Evolutionary conservation across 306 rosid genomes (phyloP).

Genomic region (Sindora glabra): DNA sequence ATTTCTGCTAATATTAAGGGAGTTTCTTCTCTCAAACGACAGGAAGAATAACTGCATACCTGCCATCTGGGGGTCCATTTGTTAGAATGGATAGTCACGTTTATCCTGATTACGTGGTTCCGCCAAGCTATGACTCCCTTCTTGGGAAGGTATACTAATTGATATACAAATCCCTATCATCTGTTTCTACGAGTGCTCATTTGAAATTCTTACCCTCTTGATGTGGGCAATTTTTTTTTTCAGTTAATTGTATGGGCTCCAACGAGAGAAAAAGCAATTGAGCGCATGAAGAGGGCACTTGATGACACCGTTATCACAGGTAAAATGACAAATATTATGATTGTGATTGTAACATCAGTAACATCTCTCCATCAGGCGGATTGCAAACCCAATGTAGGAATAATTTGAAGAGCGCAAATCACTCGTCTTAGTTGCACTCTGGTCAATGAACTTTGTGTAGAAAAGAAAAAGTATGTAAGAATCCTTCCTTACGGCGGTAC

Average conservation of each 20-base stretch:
- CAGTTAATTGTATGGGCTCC: slow-evolving; percentile 99
- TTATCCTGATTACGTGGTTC: slow-evolving; percentile 94
- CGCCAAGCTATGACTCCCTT: slow-evolving; percentile 97
- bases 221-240: slow-evolving; percentile 17
- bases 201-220: slow-evolving; percentile 11
- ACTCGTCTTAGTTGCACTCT: slow-evolving; percentile 4
- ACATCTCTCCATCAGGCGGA: slow-evolving; percentile 1
- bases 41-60: slow-evolving; percentile 94
- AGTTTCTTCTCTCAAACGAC: slow-evolving; percentile 24
- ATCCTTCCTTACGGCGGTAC: neutral
- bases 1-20: neutral
- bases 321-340: slow-evolving; percentile 14
- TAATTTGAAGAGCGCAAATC: neutral
- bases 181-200: too few relatives aligned
- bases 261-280: slow-evolving; percentile 92
- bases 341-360: slow-evolving; percentile 4
- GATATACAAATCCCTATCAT: too few relatives aligned
- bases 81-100: slow-evolving; percentile 99
- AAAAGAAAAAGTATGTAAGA: neutral
- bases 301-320: slow-evolving; percentile 90
- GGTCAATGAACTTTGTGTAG: neutral
- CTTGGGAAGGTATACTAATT: slow-evolving; percentile 66
- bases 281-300: slow-evolving; percentile 98
- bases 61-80: slow-evolving; percentile 98
- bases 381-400: slow-evolving; percentile 10